Percentiles rank a stretch among this genome's conserved stretches.
phyloP scores from a whole-genome alignment of 257 asterid species.

The Cordia subcordata region DNA sequence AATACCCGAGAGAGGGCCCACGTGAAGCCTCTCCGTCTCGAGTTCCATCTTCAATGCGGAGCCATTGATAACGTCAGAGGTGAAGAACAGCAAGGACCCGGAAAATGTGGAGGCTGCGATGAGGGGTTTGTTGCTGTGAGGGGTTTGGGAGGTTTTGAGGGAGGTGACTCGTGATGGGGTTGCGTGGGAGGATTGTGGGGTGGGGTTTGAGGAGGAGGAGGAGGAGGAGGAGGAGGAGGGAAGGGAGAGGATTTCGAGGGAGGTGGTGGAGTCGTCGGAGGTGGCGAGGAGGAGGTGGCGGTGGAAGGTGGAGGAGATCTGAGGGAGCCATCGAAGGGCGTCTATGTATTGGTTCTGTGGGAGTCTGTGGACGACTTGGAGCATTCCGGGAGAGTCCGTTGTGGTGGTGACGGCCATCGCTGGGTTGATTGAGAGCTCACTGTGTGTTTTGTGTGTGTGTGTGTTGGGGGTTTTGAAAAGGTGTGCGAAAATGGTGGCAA shows the following conservation, averaged over 20 bases:
- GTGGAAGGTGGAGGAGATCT: constrained; percentile 65
- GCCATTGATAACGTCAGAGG: constrained; percentile 49
- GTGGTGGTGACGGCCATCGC: constrained; percentile 28
- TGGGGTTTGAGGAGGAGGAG: constrained; percentile 19
- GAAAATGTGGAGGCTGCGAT: constrained; percentile 60
- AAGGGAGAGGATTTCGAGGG: constrained; percentile 46
- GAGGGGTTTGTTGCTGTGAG: constrained; percentile 39
- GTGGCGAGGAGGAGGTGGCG: constrained; percentile 71
- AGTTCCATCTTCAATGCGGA: constrained; percentile 28
- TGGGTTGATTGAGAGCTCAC: constrained; percentile 2
- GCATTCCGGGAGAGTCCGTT: constrained; percentile 5
- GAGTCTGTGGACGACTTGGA: constrained; percentile 45
- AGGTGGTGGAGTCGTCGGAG: constrained; percentile 50
- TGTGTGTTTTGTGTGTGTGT: background rate
- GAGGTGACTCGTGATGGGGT: constrained; percentile 57
- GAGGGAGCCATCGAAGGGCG: constrained; percentile 84
- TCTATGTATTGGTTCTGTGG: constrained; percentile 66
- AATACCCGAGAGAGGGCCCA: constrained; percentile 50
- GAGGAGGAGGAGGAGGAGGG: constrained; percentile 27
- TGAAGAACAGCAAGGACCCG: constrained; percentile 44
- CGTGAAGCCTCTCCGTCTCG: constrained; percentile 54
- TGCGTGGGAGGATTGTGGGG: constrained; percentile 40
- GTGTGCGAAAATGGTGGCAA: background rate
- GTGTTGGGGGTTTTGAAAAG: background rate
- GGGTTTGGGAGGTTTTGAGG: constrained; percentile 34